Base-by-base conservation (phyloP, 306 rosid species). In the Begonia fuchsioides region DNA sequence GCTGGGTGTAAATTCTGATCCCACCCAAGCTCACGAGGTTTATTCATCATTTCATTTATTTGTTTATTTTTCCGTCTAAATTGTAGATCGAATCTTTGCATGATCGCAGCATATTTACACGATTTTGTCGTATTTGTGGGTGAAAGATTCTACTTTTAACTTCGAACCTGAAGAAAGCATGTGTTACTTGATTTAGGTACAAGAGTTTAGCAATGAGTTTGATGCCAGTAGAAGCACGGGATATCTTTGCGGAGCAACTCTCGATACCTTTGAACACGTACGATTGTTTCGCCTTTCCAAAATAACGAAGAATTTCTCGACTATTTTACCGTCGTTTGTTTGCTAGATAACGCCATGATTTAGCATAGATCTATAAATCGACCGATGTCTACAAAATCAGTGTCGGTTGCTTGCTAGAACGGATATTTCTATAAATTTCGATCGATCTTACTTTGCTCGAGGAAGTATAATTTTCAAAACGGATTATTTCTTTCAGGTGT, bases 1-100 rank as follows among this genome's bases (percentile, higher is more conserved):
- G 65, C 77, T 90, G n/a, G 97, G 97, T 57, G 92, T 90, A 62
- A 90, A 90, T 66, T 90, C 97, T 39, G 97, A 81, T 63, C 95
- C 97, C 48, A 81, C 97, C 17, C 63, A 43, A 57, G 62, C 60
- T 58, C 76, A 79, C 19, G 97, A 90, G 95, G 97, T 90, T 43
- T 5, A 41, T 44, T 43, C 49, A 60, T 8, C 32, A 50, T 61
- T 49, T 41, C 13, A 10, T 41, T 41, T 41, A 10, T 11, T 13
- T 41, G 10, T 41, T 10, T 41, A 10, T 41, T 41, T 1, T 41
- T 43, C 45, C 14, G 12, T 10, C 12, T 41, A 41, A 41, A 41
- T 41, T 41, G 1, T 41, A n/a, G n/a, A n/a, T n/a, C n/a, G n/a
- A n/a, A n/a, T n/a, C n/a, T 26, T 26, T 26, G 7, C 35, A 1